Evolutionary conservation across 2,329 filamentous ascomycete species (phyloP).

Genomic region (Coniochaeta prunicola): DNA sequence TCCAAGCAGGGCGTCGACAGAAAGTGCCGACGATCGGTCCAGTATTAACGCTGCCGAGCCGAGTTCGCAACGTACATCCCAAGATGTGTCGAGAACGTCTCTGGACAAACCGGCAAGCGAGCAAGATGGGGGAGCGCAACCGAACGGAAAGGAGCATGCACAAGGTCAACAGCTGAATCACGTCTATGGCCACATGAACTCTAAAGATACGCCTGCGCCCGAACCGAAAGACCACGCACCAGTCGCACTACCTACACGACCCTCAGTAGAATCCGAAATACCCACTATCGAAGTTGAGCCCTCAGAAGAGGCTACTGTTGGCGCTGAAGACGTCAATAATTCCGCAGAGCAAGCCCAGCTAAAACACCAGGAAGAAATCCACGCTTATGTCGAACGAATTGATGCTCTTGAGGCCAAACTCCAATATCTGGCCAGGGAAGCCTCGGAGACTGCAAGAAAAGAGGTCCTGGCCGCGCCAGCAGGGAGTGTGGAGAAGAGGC

Average conservation of each 20-base stretch:
- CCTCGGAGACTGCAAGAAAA: constrained; percentile 66
- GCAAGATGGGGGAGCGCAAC: not conserved
- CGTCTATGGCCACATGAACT: not conserved
- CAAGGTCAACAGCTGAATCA: not conserved
- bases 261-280: not conserved
- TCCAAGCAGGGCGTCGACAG: constrained; percentile 21
- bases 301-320: not conserved
- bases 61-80: constrained; percentile 15
- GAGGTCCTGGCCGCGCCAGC: constrained; percentile 53
- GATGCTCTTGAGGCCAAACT: constrained; percentile 89
- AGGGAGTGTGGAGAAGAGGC: constrained; percentile 65
- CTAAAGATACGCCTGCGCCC: not conserved
- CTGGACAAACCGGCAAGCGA: constrained; percentile 1
- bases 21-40: constrained; percentile 16
- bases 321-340: constrained; percentile 9
- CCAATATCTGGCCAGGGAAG: constrained; percentile 76
- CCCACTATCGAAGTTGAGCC: not conserved
- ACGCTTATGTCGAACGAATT: constrained; percentile 79
- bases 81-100: constrained; percentile 13
- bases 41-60: constrained; percentile 3
- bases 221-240: constrained; percentile 2
- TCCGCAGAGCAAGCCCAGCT: constrained; percentile 30
- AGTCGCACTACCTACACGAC: not conserved
- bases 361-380: constrained; percentile 73
- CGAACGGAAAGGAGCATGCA: not conserved